phyloP scores from a whole-genome alignment of 169 alveolate species.

The Theileria luwenshuni region DNA sequence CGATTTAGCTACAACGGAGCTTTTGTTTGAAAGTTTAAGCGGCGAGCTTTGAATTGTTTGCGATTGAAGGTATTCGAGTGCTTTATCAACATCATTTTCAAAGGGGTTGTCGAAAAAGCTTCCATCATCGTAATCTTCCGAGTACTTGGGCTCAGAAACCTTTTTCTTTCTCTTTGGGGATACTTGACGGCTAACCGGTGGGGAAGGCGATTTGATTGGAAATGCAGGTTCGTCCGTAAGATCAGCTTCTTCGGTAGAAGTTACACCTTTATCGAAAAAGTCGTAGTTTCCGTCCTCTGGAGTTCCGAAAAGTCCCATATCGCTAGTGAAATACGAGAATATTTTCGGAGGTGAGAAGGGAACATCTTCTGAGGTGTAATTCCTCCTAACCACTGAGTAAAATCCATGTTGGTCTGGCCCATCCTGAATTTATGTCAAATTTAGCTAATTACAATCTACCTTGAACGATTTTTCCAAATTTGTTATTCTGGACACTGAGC shows the following conservation, averaged over 20 bases:
- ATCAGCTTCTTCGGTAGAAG: conserved; percentile 51
- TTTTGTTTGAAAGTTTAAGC: neutral
- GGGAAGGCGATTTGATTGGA: neutral
- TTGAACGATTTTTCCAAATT: too few relatives aligned
- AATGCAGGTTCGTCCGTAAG: neutral
- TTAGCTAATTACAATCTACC: too few relatives aligned
- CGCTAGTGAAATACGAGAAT: conserved; percentile 19
- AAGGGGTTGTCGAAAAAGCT: neutral
- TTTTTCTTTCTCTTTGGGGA: neutral
- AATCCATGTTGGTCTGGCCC: conserved; percentile 30
- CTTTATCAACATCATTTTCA: neutral
- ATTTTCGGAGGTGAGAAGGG: conserved; percentile 40
- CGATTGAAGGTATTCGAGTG: neutral
- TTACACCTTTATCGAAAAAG: conserved; percentile 54
- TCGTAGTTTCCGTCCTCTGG: conserved; percentile 22
- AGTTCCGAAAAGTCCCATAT: conserved; percentile 14
- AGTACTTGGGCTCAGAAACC: neutral
- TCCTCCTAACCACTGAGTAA: conserved; percentile 58
- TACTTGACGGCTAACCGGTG: neutral
- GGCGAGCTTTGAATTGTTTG: neutral
- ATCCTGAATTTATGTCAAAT: conserved; percentile 21
- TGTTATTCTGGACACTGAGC: neutral
- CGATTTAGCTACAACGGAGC: neutral
- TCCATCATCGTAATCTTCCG: neutral
- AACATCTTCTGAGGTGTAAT: conserved; percentile 27